phyloP scores from a whole-genome alignment of 2,329 filamentous ascomycete species.

The Pseudopithomyces maydicus region DNA sequence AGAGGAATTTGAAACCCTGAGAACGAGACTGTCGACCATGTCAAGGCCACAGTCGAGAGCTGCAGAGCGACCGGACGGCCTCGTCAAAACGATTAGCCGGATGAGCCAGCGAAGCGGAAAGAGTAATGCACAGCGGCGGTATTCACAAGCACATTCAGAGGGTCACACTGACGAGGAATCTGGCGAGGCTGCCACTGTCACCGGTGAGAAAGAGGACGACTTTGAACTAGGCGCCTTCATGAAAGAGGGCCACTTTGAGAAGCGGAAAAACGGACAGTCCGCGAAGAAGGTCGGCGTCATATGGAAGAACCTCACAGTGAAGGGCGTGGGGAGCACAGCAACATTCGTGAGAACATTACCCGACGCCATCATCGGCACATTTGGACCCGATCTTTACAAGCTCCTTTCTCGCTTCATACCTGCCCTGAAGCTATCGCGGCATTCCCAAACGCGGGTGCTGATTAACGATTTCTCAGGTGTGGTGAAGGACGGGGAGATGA shows the following conservation, averaged over 20 bases:
- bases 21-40: conserved; percentile 59
- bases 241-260: conserved; percentile 76
- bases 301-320: conserved; percentile 76
- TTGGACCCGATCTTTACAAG: conserved; percentile 78
- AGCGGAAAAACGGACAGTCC: conserved; percentile 68
- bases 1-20: conserved; percentile 64
- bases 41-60: conserved; percentile 46
- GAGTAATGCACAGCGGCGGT: conserved; percentile 17
- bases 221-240: conserved; percentile 75
- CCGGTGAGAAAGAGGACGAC: conserved; percentile 59
- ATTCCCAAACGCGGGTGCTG: conserved; percentile 58
- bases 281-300: conserved; percentile 79
- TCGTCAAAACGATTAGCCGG: conserved; percentile 32
- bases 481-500: conserved; percentile 72
- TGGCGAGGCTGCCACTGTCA: conserved; percentile 25
- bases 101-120: conserved; percentile 37
- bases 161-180: conserved; percentile 25
- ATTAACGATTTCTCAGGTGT: conserved; percentile 71
- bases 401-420: conserved; percentile 63
- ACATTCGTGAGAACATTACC: conserved; percentile 75
- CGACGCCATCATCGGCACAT: conserved; percentile 75
- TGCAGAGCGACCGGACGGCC: conserved; percentile 27
- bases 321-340: conserved; percentile 69
- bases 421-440: conserved; percentile 53
- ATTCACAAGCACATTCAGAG: conserved; percentile 18